A percentile compares a stretch with the other conserved stretches of the same genome.
These are phyloP conservation scores for Didymella segeticola DNA, from an alignment of 2,329 filamentous ascomycete species.

Conservation along the genomic window DNA sequence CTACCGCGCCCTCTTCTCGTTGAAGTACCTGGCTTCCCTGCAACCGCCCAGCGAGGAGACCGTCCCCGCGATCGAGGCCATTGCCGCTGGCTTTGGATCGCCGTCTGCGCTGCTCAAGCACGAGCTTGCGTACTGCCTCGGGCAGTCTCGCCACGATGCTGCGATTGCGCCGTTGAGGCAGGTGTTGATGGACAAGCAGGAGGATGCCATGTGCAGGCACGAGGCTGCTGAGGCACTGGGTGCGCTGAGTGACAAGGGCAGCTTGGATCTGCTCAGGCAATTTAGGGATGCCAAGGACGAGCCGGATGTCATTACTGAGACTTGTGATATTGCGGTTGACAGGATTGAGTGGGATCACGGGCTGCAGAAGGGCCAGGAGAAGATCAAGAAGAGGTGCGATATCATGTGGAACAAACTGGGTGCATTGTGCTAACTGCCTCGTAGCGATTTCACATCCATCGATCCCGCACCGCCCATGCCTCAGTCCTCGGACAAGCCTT, in stretches of 20 bases:
- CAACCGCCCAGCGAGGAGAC: conserved; percentile 63
- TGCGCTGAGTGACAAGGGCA: conserved; percentile 77
- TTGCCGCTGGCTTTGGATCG: conserved; percentile 84
- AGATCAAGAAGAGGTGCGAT: conserved; percentile 77
- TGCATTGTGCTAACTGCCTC: conserved; percentile 19
- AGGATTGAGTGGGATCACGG: conserved; percentile 89
- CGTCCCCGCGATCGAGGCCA: conserved; percentile 74
- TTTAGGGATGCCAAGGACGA: conserved; percentile 79
- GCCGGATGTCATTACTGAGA: conserved; percentile 84
- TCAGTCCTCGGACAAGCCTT: conserved; percentile 65
- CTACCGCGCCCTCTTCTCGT: conserved; percentile 95
- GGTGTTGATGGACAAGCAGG: conserved; percentile 77
- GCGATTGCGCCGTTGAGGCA: conserved; percentile 75
- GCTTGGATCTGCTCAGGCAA: conserved; percentile 74
- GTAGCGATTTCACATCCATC: conserved; percentile 91
- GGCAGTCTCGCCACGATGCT: conserved; percentile 81
- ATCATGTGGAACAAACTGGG: not conserved
- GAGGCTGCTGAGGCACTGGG: conserved; percentile 96
- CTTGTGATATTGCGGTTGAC: conserved; percentile 94
- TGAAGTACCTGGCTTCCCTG: conserved; percentile 87
- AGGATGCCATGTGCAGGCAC: conserved; percentile 95
- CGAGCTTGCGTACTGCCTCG: conserved; percentile 95
- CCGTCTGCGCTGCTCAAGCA: conserved; percentile 93
- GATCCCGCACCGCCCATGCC: conserved; percentile 92
- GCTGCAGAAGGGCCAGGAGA: conserved; percentile 67